Evolutionary conservation across 2,329 filamentous ascomycete species (phyloP).

Genomic region (Emydomyces testavorans): DNA sequence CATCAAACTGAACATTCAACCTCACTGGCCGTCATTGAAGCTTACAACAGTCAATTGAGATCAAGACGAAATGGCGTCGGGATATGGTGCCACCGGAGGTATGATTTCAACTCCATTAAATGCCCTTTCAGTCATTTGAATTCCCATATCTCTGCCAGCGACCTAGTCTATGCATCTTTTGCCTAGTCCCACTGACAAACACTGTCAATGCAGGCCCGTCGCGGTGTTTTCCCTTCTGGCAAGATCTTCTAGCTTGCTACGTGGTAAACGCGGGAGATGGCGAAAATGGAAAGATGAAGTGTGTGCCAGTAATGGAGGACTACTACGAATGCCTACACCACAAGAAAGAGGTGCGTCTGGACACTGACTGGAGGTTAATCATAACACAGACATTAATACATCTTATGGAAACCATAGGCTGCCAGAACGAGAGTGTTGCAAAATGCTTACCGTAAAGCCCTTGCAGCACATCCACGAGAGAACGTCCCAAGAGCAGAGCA

Average conservation of each 20-base stretch:
- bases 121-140: background rate
- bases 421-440: slow-evolving; percentile 69
- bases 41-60: slow-evolving; percentile 3
- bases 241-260: slow-evolving; percentile 97
- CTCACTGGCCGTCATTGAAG: slow-evolving; percentile 5
- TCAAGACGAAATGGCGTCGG: slow-evolving; percentile 37
- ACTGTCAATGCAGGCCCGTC: slow-evolving; percentile 43
- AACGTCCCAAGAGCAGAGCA: slow-evolving; percentile 70
- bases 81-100: slow-evolving; percentile 46
- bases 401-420: slow-evolving; percentile 43
- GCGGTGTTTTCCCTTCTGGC: slow-evolving; percentile 99
- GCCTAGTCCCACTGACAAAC: too few species aligned
- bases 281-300: slow-evolving; percentile 78
- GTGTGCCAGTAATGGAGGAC: slow-evolving; percentile 73
- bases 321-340: slow-evolving; percentile 99
- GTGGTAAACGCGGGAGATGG: slow-evolving; percentile 80
- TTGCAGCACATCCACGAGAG: slow-evolving; percentile 63
- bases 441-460: slow-evolving; percentile 69
- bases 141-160: too few species aligned
- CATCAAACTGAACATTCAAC: slow-evolving; percentile 6
- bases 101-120: slow-evolving; percentile 23
- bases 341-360: slow-evolving; percentile 80
- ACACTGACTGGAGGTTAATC: background rate
- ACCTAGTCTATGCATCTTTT: too few species aligned
- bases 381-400: background rate